A percentile compares a stretch with the other conserved stretches of the same genome.
These are phyloP conservation scores for Suillus discolor DNA, from an alignment of 768 basidiomycete genomes.

Conservation along the genomic window DNA sequence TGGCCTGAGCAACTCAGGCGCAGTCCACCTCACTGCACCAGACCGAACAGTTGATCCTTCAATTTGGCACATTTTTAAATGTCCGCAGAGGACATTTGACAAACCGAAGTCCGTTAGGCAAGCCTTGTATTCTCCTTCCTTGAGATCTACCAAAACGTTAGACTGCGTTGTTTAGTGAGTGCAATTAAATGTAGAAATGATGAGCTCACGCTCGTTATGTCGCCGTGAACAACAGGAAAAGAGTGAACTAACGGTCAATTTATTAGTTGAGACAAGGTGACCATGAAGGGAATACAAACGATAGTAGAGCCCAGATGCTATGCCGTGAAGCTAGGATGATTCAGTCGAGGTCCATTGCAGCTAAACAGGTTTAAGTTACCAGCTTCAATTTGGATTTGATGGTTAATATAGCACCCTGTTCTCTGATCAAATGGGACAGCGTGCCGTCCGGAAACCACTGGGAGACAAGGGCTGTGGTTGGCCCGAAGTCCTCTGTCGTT, in stretches of 20 bases:
- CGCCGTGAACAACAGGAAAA: slow-evolving; percentile 18
- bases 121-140: slow-evolving; percentile 27
- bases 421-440: neutral
- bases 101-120: slow-evolving; percentile 49
- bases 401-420: neutral
- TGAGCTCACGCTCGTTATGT: slow-evolving; percentile 16
- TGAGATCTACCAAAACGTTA: slow-evolving; percentile 18
- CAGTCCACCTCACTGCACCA: slow-evolving; percentile 7
- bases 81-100: slow-evolving; percentile 39
- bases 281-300: neutral
- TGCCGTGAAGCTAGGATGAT: slow-evolving; percentile 15
- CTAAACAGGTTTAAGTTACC: neutral
- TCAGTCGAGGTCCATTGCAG: neutral
- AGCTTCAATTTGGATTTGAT: neutral
- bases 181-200: too few species aligned
- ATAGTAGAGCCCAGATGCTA: slow-evolving; percentile 19
- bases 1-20: slow-evolving; percentile 12
- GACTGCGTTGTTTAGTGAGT: slow-evolving; percentile 11
- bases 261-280: neutral
- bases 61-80: slow-evolving; percentile 23
- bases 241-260: slow-evolving; percentile 17
- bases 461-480: neutral
- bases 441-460: slow-evolving; percentile 6
- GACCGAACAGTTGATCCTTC: slow-evolving; percentile 29
- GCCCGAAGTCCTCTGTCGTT: slow-evolving; percentile 12